These are phyloP conservation scores for Penicillium oxalicum DNA, from an alignment of 2,329 filamentous ascomycete species.

Conservation along the genomic window DNA sequence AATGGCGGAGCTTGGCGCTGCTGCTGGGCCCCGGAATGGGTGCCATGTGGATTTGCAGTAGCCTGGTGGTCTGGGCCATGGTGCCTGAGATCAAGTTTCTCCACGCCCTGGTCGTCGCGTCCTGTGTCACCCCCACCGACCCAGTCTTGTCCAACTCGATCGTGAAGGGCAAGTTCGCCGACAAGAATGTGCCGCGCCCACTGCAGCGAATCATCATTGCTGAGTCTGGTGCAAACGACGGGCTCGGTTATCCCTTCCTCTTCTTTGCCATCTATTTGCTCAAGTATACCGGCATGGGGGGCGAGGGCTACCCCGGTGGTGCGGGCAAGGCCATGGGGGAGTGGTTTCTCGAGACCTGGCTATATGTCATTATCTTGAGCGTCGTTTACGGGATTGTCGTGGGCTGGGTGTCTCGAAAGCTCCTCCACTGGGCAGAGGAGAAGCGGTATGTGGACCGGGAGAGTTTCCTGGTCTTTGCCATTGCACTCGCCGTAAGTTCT, in stretches of 20 bases:
- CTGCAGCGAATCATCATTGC: slow-evolving; percentile 75
- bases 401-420: slow-evolving; percentile 73
- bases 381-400: slow-evolving; percentile 69
- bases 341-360: slow-evolving; percentile 84
- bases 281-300: slow-evolving; percentile 62
- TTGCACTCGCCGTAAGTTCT: slow-evolving; percentile 64
- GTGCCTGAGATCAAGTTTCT: slow-evolving; percentile 67
- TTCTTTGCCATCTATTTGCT: slow-evolving; percentile 80
- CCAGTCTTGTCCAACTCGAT: slow-evolving; percentile 83
- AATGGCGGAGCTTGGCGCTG: slow-evolving; percentile 70
- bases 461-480: slow-evolving; percentile 80
- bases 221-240: slow-evolving; percentile 85
- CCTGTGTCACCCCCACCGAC: slow-evolving; percentile 89
- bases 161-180: slow-evolving; percentile 88
- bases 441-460: slow-evolving; percentile 77
- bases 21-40: slow-evolving; percentile 81
- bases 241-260: slow-evolving; percentile 80
- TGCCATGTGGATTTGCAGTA: slow-evolving; percentile 79
- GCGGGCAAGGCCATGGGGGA: slow-evolving; percentile 62
- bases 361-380: slow-evolving; percentile 74
- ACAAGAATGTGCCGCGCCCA: slow-evolving; percentile 76
- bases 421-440: slow-evolving; percentile 79
- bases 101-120: slow-evolving; percentile 71
- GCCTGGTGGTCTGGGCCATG: slow-evolving; percentile 69
- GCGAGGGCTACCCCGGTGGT: slow-evolving; percentile 52